Conservation (phyloP, 768 basidiomycete genomes). For the Leccinum olivaceopallidum region DNA sequence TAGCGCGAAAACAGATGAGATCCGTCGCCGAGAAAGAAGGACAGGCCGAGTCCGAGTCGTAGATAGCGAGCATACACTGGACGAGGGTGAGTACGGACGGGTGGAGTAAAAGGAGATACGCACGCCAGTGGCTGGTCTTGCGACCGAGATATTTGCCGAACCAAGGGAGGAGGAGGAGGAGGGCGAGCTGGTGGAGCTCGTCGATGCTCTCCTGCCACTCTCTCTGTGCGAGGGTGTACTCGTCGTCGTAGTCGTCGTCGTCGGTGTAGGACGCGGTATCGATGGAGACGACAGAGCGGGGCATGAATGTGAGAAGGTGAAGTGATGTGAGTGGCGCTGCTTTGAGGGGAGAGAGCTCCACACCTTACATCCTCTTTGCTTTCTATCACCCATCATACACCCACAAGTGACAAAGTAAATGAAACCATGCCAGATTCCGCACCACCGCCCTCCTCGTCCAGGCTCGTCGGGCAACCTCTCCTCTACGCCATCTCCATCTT, state of each 20-base stretch:
- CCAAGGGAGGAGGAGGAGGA: conserved; percentile 80
- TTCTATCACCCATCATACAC: conserved; percentile 18
- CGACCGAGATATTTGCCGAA: conserved; percentile 88
- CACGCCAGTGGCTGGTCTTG: conserved; percentile 85
- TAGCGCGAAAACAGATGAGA: conserved; percentile 21
- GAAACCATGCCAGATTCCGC: conserved; percentile 52
- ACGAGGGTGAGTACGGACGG: conserved; percentile 13
- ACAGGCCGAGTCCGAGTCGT: conserved; percentile 57
- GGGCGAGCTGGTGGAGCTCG: conserved; percentile 79
- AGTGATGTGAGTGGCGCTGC: conserved; percentile 12
- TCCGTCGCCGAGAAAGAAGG: conserved; percentile 59
- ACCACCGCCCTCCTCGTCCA: conserved; percentile 36
- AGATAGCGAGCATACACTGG: conserved; percentile 73
- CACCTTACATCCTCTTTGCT: conserved; percentile 7
- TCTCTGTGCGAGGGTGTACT: conserved; percentile 74
- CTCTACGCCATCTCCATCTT: conserved; percentile 81
- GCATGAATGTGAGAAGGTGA: conserved; percentile 42
- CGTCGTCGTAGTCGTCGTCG: conserved; percentile 57
- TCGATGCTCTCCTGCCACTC: conserved; percentile 93
- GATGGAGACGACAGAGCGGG: conserved; percentile 58
- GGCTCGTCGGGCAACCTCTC: conserved; percentile 75
- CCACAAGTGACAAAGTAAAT: conserved; percentile 33
- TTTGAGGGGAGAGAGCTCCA: conserved; percentile 20
- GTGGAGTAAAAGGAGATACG: conserved; percentile 31
- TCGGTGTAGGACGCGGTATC: conserved; percentile 58